These are phyloP conservation scores for Clavispora carvajalis DNA, from an alignment of 805 yeast species.

Conservation along the genomic window DNA sequence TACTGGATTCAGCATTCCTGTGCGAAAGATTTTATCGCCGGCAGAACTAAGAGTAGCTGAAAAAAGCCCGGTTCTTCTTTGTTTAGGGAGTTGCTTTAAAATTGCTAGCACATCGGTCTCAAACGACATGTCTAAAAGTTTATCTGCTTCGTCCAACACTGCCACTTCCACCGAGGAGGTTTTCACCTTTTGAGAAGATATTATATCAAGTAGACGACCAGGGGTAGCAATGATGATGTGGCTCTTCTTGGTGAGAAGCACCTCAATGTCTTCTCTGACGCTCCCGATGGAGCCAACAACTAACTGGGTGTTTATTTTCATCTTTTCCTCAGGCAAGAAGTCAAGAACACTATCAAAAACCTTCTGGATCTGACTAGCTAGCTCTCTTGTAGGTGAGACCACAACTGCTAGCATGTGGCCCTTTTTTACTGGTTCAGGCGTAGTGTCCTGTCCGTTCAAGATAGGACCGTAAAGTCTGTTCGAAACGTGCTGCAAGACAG, in stretches of 20 bases:
- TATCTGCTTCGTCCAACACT: conserved; percentile 91
- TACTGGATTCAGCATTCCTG: conserved; percentile 93
- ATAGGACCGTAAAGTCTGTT: conserved; percentile 19
- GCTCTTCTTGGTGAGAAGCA: conserved; percentile 51
- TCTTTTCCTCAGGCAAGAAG: conserved; percentile 46
- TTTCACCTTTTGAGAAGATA: conserved; percentile 53
- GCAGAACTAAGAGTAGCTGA: conserved; percentile 91
- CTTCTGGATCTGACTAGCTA: conserved; percentile 63
- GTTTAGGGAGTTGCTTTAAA: conserved; percentile 71
- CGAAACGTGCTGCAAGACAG: conserved; percentile 65
- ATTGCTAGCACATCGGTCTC: conserved; percentile 63
- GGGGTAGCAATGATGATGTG: conserved; percentile 89
- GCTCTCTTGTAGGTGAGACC: conserved; percentile 68
- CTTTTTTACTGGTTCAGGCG: conserved; percentile 34
- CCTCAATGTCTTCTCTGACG: conserved; percentile 66
- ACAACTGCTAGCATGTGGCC: conserved; percentile 72
- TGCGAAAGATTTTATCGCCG: conserved; percentile 68
- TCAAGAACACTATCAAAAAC: conserved; percentile 60
- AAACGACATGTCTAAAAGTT: conserved; percentile 74
- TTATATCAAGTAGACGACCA: conserved; percentile 76
- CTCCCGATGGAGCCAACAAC: conserved; percentile 60
- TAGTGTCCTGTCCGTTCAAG: conserved; percentile 16
- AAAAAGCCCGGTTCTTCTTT: conserved; percentile 87
- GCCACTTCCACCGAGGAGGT: conserved; percentile 64
- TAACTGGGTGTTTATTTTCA: conserved; percentile 48